Evolutionary conservation across 2,329 filamentous ascomycete species (phyloP), one percentile per base, ranked within the genome.

Genomic region (Fusarium pseudocircinatum): DNA sequence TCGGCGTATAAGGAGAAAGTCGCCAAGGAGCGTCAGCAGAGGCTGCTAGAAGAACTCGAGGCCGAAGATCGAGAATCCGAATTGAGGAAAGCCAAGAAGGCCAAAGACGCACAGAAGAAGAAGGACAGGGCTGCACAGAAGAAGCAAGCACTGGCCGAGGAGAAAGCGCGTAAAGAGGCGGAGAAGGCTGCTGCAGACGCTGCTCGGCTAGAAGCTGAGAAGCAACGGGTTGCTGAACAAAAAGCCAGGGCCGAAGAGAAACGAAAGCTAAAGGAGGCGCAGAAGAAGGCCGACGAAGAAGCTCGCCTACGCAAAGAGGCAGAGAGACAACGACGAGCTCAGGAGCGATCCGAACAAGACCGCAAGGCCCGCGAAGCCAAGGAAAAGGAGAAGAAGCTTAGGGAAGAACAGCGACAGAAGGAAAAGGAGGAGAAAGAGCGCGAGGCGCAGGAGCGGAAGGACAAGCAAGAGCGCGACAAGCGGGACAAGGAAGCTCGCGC

Each of bases 1-100:
- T 96, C 94, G 46, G 96, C 96, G n/a, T 99, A 99, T 84, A 93
- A 95, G 82, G 96, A 98, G 84, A 98, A 98, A 82, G 96, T 99
- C 7, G 94, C 96, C 24, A 91, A 92, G 77, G 96, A 99, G 84
- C 93, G 96, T 34, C 96, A 98, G 80, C 88, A 93, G 79, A 95
- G 95, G 81, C 90, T 99, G 28, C 87, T 99, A 32, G 93, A 98
- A 80, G 96, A 99, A 82, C 87, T 98, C 6, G 92, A 95, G 75
- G 94, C 97, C 80, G 96, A 99, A 81, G 89, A 90, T 72, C 90
- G 91, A 62, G 89, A 92, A 56, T 91, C 93, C 70, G 89, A 91
- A 58, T 90, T 96, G 81, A 92, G 93, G 71, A 95, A 96, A 81
- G 95, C 94, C 26, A 98, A 98, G 85, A 97, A 96, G 82, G 93